Evolutionary conservation across 2,329 filamentous ascomycete genomes (phyloP), one percentile per base, ranked within the genome.

Genomic region (Diaporthe citri): DNA sequence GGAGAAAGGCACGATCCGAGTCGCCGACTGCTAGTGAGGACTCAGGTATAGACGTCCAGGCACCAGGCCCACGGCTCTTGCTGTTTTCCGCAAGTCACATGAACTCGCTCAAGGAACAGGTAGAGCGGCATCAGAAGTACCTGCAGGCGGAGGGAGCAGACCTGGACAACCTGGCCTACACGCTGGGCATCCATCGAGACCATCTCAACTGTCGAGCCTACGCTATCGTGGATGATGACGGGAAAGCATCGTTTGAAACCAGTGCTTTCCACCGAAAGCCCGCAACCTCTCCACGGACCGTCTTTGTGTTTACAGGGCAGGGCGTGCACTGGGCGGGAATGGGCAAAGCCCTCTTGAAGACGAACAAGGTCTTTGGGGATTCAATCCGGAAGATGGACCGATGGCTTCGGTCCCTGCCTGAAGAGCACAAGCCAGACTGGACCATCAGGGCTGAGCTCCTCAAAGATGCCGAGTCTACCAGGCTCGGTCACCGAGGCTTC

Each of bases 231-330:
- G 22, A 43, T n/a, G 36, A 46, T 5, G 51, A 48, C 12, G 7
- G 52, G n/a, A 25, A 43, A 43, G 41, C 41, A 43, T 43, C 36
- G 36, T 51, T 1, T 22, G 2, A 66, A 0, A 6, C 75, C 5
- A 36, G 66, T 39, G 41, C 55, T 15, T 43, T 43, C 41, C 5
- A 74, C 25, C 31, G 34, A 12, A 13, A 20, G 62, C 34, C 46
- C 22, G 13, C 43, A 12, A 0, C 13, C 71, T 25, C 70, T 15
- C 25, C 56, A 64, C 0, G 12, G 3, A 13, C 80, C 1, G 73
- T 78, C 13, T 76, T 81, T 15, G 77, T 83, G 1, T 85, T 84
- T 74, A 83, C 80, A 0, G 83, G 83, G 0, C 83, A 85, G 31
- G 83, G 83, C 0, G 81, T 82, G 0, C 82, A 84, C 20, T 85